Conservation (phyloP, 1,284 basidiomycete species). For the Tilletia horrida region DNA sequence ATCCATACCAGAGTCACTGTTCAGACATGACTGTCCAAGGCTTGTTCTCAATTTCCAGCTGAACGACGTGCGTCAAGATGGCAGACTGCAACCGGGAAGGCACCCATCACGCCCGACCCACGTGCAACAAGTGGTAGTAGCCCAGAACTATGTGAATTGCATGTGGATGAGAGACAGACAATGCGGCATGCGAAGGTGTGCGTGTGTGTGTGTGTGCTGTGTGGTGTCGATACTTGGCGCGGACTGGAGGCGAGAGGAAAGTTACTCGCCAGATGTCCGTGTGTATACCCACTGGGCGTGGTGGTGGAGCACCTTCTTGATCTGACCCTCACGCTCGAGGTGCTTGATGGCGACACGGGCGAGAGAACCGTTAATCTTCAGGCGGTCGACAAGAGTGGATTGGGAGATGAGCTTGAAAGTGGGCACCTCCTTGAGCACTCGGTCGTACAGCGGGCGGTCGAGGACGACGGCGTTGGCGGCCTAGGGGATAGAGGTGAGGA, state of each 20-base stretch:
- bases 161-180: too few relatives aligned
- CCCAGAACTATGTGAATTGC: too few relatives aligned
- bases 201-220: constrained; percentile 3
- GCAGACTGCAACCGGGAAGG: too few relatives aligned
- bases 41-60: too few relatives aligned
- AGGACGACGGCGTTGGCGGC: constrained; percentile 78
- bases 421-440: constrained; percentile 97
- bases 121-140: too few relatives aligned
- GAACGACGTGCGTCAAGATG: too few relatives aligned
- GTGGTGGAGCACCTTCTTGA: constrained; percentile 97
- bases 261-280: constrained; percentile 17
- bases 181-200: too few relatives aligned
- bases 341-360: constrained; percentile 89
- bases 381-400: constrained; percentile 81
- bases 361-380: constrained; percentile 92
- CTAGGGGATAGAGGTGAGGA: constrained; percentile 26
- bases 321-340: constrained; percentile 89
- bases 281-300: constrained; percentile 87
- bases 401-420: constrained; percentile 99
- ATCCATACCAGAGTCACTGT: too few relatives aligned
- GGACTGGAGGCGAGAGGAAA: background rate
- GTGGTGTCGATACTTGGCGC: background rate
- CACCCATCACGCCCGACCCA: too few relatives aligned
- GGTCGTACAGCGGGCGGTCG: constrained; percentile 70
- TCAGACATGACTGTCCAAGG: too few relatives aligned